These are phyloP conservation scores for Juncus effusus DNA, from an alignment of 176 grass and related monocot species.

Conservation along the genomic window DNA sequence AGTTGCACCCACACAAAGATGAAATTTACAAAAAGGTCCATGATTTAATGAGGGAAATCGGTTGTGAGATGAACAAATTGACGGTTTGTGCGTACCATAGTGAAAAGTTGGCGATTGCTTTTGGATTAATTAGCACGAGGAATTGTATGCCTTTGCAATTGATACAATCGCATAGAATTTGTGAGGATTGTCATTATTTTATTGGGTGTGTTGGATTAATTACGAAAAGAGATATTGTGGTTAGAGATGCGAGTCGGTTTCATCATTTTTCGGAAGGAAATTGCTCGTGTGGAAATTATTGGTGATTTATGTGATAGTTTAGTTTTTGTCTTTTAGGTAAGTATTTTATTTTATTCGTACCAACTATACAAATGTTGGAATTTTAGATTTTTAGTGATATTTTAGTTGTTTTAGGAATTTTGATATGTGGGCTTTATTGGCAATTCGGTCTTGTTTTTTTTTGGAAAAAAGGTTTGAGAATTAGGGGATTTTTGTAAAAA, in stretches of 20 bases:
- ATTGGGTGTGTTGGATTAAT: slow-evolving; percentile 51
- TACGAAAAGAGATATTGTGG: slow-evolving; percentile 60
- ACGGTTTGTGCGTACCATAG: slow-evolving; percentile 43
- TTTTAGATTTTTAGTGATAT: too few relatives aligned
- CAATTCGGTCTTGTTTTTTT: too few relatives aligned
- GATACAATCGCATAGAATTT: slow-evolving; percentile 61
- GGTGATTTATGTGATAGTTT: slow-evolving; percentile 35
- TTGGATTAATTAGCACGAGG: slow-evolving; percentile 68
- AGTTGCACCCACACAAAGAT: slow-evolving; percentile 37
- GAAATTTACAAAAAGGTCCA: slow-evolving; percentile 65
- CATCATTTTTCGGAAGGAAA: slow-evolving; percentile 77
- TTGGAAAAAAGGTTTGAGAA: too few relatives aligned
- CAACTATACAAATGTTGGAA: too few relatives aligned
- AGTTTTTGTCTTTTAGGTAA: slow-evolving; percentile 4
- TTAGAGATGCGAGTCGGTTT: slow-evolving; percentile 79
- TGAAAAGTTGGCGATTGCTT: slow-evolving; percentile 72
- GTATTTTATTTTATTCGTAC: too few relatives aligned
- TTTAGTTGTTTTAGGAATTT: too few relatives aligned
- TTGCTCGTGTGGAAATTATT: slow-evolving; percentile 85
- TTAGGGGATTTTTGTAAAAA: too few relatives aligned
- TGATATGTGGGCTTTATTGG: too few relatives aligned
- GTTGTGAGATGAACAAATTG: slow-evolving; percentile 46
- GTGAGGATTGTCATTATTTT: slow-evolving; percentile 60
- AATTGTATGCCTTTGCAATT: slow-evolving; percentile 46
- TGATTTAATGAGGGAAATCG: slow-evolving; percentile 47